Conservation (phyloP, 2,329 filamentous ascomycete genomes). For the Fusarium robinianum region DNA sequence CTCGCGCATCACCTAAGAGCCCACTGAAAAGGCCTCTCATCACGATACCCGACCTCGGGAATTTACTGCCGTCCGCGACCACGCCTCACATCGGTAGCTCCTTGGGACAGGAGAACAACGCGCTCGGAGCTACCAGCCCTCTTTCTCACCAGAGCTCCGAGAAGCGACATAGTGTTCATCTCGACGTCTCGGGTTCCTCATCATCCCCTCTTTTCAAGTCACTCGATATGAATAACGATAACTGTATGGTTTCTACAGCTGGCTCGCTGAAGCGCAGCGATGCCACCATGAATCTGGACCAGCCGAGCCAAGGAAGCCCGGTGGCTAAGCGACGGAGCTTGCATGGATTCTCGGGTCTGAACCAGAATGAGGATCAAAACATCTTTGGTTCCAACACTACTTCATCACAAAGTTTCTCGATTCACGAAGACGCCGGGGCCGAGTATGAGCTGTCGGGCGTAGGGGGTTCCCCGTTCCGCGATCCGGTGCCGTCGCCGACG, state of each 20-base stretch:
- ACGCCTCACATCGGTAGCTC: conserved; percentile 43
- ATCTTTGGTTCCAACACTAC: conserved; percentile 69
- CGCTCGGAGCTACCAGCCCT: conserved; percentile 43
- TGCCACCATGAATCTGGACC: conserved; percentile 84
- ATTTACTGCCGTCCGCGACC: conserved; percentile 57
- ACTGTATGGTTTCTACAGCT: conserved; percentile 48
- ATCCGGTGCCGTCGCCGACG: conserved; percentile 51
- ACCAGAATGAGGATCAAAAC: conserved; percentile 64
- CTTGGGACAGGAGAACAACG: conserved; percentile 52
- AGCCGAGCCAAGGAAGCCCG: conserved; percentile 77
- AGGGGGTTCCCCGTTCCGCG: conserved; percentile 42
- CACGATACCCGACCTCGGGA: conserved; percentile 71
- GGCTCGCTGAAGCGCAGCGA: conserved; percentile 94
- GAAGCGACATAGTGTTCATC: conserved; percentile 61
- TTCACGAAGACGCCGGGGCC: conserved; percentile 52
- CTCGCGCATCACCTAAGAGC: conserved; percentile 76
- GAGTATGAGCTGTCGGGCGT: conserved; percentile 60
- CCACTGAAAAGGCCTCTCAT: conserved; percentile 78
- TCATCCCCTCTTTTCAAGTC: conserved; percentile 56
- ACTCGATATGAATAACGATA: conserved; percentile 49
- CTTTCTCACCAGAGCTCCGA: conserved; percentile 41
- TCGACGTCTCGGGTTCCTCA: conserved; percentile 60
- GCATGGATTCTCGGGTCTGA: conserved; percentile 71
- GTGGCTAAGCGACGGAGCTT: conserved; percentile 89
- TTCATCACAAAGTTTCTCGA: conserved; percentile 54